Evolutionary conservation across 371 early-diverging fungal genomes (phyloP).

Genomic region (Chytridium lagenaria): DNA sequence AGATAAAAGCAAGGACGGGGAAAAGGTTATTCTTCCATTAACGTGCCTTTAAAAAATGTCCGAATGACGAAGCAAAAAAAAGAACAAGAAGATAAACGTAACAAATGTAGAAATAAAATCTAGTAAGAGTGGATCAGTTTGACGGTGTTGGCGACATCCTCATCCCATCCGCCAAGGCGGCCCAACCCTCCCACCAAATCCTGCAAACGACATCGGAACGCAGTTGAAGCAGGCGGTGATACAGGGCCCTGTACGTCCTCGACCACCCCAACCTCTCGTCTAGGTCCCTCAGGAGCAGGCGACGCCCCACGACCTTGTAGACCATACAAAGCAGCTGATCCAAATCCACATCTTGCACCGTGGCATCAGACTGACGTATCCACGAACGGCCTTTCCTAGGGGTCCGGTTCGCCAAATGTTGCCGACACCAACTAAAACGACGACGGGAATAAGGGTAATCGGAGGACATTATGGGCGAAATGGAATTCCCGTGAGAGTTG

Average conservation of each 20-base stretch:
- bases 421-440: constrained; percentile 15
- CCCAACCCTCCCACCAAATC: constrained; percentile 18
- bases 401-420: constrained; percentile 3
- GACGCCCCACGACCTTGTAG: constrained; percentile 17
- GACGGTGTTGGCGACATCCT: too few species aligned
- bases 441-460: constrained; percentile 17
- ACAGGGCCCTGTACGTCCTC: neutral
- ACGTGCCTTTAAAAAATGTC: too few species aligned
- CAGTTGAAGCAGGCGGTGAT: neutral
- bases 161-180: too few species aligned
- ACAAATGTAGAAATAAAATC: too few species aligned
- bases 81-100: too few species aligned
- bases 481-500: constrained; percentile 19
- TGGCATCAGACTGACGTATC: constrained; percentile 17
- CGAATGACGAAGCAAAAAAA: too few species aligned
- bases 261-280: neutral
- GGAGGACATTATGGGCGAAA: constrained; percentile 21
- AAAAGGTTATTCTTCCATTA: too few species aligned
- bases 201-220: constrained; percentile 9
- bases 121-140: too few species aligned
- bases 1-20: too few species aligned
- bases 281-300: constrained; percentile 18
- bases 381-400: constrained; percentile 10
- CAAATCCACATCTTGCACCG: constrained; percentile 17
- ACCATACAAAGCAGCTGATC: constrained; percentile 9